Conservation (phyloP, 306 rosid genomes). For the Ochetophila trinervis region DNA sequence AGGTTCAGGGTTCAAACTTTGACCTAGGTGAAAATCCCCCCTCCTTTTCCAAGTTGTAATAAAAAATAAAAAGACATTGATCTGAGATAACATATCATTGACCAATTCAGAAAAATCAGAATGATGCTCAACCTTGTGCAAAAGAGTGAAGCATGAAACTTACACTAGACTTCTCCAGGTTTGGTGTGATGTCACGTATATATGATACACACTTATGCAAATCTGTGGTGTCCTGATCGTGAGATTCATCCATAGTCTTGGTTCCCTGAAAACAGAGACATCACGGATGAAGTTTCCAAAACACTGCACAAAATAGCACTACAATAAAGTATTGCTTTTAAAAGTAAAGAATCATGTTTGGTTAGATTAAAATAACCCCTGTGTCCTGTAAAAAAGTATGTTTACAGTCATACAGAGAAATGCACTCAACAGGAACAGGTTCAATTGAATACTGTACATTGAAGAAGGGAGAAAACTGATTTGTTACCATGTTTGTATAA, state of each 20-base stretch:
- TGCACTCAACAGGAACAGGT: not conserved
- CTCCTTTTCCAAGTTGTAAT: too few species aligned
- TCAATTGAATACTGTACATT: not conserved
- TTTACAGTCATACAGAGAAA: not conserved
- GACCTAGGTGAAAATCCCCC: too few species aligned
- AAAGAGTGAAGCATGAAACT: conserved; percentile 24
- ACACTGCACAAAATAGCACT: conserved; percentile 16
- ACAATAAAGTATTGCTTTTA: not conserved
- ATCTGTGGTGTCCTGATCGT: conserved; percentile 96
- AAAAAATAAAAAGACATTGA: too few species aligned
- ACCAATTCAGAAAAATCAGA: not conserved
- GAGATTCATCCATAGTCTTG: conserved; percentile 63
- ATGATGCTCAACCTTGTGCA: not conserved
- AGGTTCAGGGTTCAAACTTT: too few species aligned
- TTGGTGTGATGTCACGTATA: conserved; percentile 43
- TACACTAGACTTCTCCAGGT: conserved; percentile 53
- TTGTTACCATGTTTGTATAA: conserved; percentile 53
- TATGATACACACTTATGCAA: conserved; percentile 79
- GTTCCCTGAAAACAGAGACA: conserved; percentile 68
- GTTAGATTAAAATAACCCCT: not conserved
- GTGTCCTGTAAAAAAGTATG: too few species aligned
- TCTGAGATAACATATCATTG: too few species aligned
- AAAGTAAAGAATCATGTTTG: not conserved
- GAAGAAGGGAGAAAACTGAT: not conserved
- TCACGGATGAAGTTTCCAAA: conserved; percentile 19